Evolutionary conservation across 202 grass and related monocot species (phyloP), one percentile per base, ranked within the genome.

Genomic region (Zizania palustris): DNA sequence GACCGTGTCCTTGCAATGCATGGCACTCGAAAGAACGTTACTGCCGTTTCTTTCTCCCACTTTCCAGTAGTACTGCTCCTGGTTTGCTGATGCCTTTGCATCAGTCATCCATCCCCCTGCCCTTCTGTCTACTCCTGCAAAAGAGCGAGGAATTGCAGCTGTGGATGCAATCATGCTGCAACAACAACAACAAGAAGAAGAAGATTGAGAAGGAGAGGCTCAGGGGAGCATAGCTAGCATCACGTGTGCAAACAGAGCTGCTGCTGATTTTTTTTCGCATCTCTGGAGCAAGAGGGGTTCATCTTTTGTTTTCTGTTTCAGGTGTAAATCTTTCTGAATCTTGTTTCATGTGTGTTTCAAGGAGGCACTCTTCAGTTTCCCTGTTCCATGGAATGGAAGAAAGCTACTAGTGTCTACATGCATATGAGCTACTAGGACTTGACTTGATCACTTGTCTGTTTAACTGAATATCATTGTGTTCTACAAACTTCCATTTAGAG

Each of bases 211-310:
- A 40, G 5, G n/a, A 39, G 54, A 80, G 34, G 78, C 45, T 71
- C 38, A 60, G 9, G 40, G 36, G 21, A 28, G 28, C 28, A 28
- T 28, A 38, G 64, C 57, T 28, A 38, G 64, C 57, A 20, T 45
- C 72, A 57, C 21, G 69, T 56, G 37, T 81, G 86, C 71, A 84
- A 62, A 84, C 80, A 88, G 64, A 60, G 35, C 55, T 53, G 10
- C 40, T 71, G 71, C 49, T 84, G 35, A 3, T 80, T 45, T 13
- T 87, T 80, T 19, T 49, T 74, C 76, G 48, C n/a, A n/a, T 70
- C 14, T 18, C 7, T 37, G 70, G 71, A 88, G 86, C 58, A 88
- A 88, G 81, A 71, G 86, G 81, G 86, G 86, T 88, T 84, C 42
- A n/a, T 38, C 33, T 81, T 20, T 14, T 54, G 9, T 81, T 41